phyloP scores from a whole-genome alignment of 1,284 basidiomycete genomes.

The Malassezia dermatis region DNA sequence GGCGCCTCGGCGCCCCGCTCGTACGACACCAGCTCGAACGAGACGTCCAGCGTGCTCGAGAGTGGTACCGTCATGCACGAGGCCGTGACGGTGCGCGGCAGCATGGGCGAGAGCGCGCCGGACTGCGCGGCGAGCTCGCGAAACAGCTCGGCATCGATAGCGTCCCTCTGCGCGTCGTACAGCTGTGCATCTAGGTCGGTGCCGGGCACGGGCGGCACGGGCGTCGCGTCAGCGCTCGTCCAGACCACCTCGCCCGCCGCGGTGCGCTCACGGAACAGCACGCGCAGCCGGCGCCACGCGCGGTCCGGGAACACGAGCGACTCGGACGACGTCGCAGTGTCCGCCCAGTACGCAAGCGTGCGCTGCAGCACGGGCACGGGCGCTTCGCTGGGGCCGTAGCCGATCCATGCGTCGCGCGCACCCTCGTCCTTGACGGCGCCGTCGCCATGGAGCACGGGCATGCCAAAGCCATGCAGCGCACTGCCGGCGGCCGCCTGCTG shows the following conservation, averaged over 20 bases:
- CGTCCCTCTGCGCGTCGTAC: slow-evolving; percentile 27
- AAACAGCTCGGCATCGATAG: slow-evolving; percentile 29
- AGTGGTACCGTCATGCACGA: slow-evolving; percentile 13
- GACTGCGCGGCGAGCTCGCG: slow-evolving; percentile 27
- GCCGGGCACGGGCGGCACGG: not conserved
- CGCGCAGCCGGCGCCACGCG: slow-evolving; percentile 21
- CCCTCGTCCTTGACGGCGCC: slow-evolving; percentile 34
- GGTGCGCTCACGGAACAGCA: slow-evolving; percentile 12
- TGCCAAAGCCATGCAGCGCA: slow-evolving; percentile 27
- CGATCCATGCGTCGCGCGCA: slow-evolving; percentile 39
- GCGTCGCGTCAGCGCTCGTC: slow-evolving; percentile 13
- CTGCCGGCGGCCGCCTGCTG: not conserved
- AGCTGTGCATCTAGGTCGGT: slow-evolving; percentile 24
- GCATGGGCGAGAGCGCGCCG: slow-evolving; percentile 19
- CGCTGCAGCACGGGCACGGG: slow-evolving; percentile 20
- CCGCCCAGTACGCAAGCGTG: slow-evolving; percentile 34
- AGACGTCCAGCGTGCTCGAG: slow-evolving; percentile 11
- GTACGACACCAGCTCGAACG: slow-evolving; percentile 18
- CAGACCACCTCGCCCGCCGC: slow-evolving; percentile 11
- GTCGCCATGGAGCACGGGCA: slow-evolving; percentile 27
- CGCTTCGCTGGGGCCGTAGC: slow-evolving; percentile 32
- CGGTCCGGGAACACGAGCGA: slow-evolving; percentile 31
- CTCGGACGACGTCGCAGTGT: slow-evolving; percentile 1
- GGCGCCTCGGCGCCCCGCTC: not conserved
- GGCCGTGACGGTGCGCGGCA: slow-evolving; percentile 21